These are phyloP conservation scores for Cornus florida DNA, from an alignment of 148 eudicot genomes.

Conservation along the genomic window DNA sequence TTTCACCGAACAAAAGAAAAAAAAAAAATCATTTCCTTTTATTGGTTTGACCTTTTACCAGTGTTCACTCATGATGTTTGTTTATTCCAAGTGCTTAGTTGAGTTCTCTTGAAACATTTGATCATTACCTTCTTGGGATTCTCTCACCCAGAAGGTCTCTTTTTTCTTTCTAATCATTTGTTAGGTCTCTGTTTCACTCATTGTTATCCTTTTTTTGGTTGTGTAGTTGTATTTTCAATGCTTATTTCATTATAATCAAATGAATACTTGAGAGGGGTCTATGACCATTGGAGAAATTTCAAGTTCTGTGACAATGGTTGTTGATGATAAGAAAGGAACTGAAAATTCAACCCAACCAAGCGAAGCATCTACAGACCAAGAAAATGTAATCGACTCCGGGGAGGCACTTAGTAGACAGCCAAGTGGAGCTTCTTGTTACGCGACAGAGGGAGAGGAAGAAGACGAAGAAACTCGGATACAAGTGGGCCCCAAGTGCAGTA, in stretches of 20 bases:
- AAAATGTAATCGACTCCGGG: constrained; percentile 23
- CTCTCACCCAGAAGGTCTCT: constrained; percentile 5
- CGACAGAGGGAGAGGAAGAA: constrained; percentile 65
- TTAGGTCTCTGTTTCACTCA: neutral
- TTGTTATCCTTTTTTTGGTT: neutral
- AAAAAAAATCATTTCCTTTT: neutral
- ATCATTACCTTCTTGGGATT: constrained; percentile 12
- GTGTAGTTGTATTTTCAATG: neutral
- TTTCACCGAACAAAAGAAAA: neutral
- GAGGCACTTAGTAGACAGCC: constrained; percentile 32
- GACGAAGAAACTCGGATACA: constrained; percentile 51
- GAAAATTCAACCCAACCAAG: constrained; percentile 15
- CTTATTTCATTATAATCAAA: too few species aligned
- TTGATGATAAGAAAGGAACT: constrained; percentile 14
- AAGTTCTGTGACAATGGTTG: constrained; percentile 22
- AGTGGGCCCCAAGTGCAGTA: constrained; percentile 66
- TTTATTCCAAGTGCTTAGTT: neutral
- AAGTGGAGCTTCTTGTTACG: constrained; percentile 41
- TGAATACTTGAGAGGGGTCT: neutral
- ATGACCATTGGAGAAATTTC: constrained; percentile 1
- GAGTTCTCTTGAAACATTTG: constrained; percentile 1
- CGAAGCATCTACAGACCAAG: constrained; percentile 16
- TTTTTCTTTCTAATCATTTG: neutral
- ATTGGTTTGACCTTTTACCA: neutral
- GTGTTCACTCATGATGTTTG: constrained; percentile 6